phyloP scores from a whole-genome alignment of 352 stramenopile genomes.

The Globisporangium carolinianum region DNA sequence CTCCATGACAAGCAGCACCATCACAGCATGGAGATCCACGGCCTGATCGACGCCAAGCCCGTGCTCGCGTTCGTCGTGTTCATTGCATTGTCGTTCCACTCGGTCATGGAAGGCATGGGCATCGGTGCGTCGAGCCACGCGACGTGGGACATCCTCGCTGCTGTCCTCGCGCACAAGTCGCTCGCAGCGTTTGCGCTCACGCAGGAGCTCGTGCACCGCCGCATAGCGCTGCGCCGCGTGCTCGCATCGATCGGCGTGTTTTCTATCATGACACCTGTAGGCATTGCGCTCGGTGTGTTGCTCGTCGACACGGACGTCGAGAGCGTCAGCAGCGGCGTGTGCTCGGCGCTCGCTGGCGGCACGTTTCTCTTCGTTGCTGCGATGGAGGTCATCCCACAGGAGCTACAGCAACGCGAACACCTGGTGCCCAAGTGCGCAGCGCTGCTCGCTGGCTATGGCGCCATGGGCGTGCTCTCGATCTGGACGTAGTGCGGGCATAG shows the following conservation, averaged over 20 bases:
- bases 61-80: slow-evolving; percentile 73
- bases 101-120: slow-evolving; percentile 81
- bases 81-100: slow-evolving; percentile 77
- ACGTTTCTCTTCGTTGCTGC: slow-evolving; percentile 79
- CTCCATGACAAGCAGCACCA: slow-evolving; percentile 2
- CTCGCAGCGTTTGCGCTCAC: slow-evolving; percentile 66
- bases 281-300: slow-evolving; percentile 56
- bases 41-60: slow-evolving; percentile 53
- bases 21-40: slow-evolving; percentile 25
- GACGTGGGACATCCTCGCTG: slow-evolving; percentile 72
- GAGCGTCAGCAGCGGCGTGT: slow-evolving; percentile 50
- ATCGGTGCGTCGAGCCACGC: slow-evolving; percentile 50
- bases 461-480: slow-evolving; percentile 65
- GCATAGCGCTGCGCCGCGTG: slow-evolving; percentile 29
- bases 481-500: slow-evolving; percentile 30
- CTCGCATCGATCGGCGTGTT: slow-evolving; percentile 46
- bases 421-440: slow-evolving; percentile 47
- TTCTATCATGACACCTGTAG: slow-evolving; percentile 67
- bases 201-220: slow-evolving; percentile 67
- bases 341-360: slow-evolving; percentile 64
- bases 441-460: slow-evolving; percentile 44
- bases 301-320: slow-evolving; percentile 36
- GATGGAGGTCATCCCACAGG: slow-evolving; percentile 79
- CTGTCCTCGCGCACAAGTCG: slow-evolving; percentile 80
- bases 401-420: slow-evolving; percentile 49